phyloP scores from a whole-genome alignment of 768 basidiomycete genomes.

The Lentinula guzmanii region DNA sequence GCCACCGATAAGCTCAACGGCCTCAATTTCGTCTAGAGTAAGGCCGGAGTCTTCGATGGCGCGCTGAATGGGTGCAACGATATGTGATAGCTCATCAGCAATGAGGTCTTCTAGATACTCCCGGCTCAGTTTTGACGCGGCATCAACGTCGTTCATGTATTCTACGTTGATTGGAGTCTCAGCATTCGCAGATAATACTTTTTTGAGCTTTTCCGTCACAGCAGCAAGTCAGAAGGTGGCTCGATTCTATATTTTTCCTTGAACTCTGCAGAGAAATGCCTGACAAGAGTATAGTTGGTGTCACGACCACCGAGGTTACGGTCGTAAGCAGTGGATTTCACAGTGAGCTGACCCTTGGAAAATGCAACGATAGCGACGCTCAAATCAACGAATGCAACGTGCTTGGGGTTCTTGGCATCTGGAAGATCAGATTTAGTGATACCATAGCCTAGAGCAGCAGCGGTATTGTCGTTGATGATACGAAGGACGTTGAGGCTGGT shows the following conservation, averaged over 20 bases:
- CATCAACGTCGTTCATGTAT: conserved; percentile 94
- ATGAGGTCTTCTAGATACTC: conserved; percentile 82
- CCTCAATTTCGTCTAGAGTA: conserved; percentile 78
- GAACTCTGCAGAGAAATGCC: conserved; percentile 90
- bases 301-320: conserved; percentile 94
- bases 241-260: conserved; percentile 95
- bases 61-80: conserved; percentile 66
- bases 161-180: conserved; percentile 91
- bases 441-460: conserved; percentile 93
- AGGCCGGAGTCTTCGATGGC: conserved; percentile 81
- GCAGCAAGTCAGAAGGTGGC: conserved; percentile 86
- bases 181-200: conserved; percentile 89
- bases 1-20: conserved; percentile 92
- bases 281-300: conserved; percentile 86
- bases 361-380: conserved; percentile 87
- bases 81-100: conserved; percentile 66
- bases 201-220: conserved; percentile 93
- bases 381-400: conserved; percentile 93
- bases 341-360: conserved; percentile 85
- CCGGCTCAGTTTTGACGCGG: conserved; percentile 76
- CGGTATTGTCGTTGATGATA: conserved; percentile 96
- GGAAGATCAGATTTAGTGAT: conserved; percentile 99
- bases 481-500: conserved; percentile 88
- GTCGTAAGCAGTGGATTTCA: conserved; percentile 89
- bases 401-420: conserved; percentile 67